Percentiles rank a stretch among this genome's conserved stretches.
phyloP scores from a whole-genome alignment of 2,329 filamentous ascomycete genomes.

The Byssochlamys sp. region DNA sequence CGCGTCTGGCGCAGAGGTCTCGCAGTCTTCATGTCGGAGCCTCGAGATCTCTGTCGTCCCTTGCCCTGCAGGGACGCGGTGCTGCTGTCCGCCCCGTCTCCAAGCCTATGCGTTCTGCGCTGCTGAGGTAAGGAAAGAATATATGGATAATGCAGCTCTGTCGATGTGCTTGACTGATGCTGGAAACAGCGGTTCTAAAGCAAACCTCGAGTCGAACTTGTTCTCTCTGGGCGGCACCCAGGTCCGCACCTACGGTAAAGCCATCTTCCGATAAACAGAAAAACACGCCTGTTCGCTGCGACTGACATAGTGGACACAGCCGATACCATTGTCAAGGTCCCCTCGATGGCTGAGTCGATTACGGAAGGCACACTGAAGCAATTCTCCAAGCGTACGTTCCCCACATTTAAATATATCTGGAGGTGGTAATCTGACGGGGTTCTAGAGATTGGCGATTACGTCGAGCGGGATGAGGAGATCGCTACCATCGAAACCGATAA shows the following conservation, averaged over 20 bases:
- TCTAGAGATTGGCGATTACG: constrained; percentile 73
- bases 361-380: constrained; percentile 94
- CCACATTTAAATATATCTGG: background rate
- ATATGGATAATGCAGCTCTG: background rate
- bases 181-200: background rate
- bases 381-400: constrained; percentile 63
- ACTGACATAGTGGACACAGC: constrained; percentile 38
- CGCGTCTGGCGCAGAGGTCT: constrained; percentile 19
- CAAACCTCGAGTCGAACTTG: constrained; percentile 10
- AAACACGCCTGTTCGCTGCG: background rate
- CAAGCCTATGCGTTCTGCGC: constrained; percentile 14
- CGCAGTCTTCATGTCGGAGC: constrained; percentile 11
- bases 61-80: constrained; percentile 12
- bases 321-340: constrained; percentile 82
- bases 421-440: constrained; percentile 9
- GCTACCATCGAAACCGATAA: constrained; percentile 99
- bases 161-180: constrained; percentile 4
- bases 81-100: constrained; percentile 9
- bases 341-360: constrained; percentile 97
- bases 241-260: constrained; percentile 28
- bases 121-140: constrained; percentile 15
- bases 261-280: background rate
- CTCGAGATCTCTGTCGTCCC: constrained; percentile 18
- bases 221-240: constrained; percentile 21
- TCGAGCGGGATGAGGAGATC: constrained; percentile 93